These are phyloP conservation scores for Talaromyces sp. DNA, from an alignment of 2,329 filamentous ascomycete genomes.

Conservation along the genomic window DNA sequence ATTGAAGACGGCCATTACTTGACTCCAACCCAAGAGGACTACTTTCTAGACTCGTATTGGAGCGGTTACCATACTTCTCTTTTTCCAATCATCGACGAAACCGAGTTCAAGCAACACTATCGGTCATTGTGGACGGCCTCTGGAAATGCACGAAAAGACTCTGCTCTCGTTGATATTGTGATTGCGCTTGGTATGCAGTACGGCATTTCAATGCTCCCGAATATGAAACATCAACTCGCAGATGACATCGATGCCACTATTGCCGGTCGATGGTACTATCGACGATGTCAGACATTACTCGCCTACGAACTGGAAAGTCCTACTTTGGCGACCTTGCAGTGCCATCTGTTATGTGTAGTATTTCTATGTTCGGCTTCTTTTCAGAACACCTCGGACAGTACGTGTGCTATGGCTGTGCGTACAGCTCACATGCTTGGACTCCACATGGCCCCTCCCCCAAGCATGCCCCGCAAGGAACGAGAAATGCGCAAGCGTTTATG, in stretches of 20 bases:
- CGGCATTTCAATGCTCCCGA: slow-evolving; percentile 25
- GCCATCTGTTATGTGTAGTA: slow-evolving; percentile 43
- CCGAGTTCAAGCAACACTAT: slow-evolving; percentile 46
- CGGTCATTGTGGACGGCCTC: slow-evolving; percentile 39
- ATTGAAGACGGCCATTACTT: slow-evolving; percentile 28
- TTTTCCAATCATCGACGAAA: slow-evolving; percentile 45
- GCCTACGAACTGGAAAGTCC: slow-evolving; percentile 49
- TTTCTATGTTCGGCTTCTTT: slow-evolving; percentile 51
- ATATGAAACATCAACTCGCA: slow-evolving; percentile 14
- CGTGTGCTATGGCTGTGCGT: slow-evolving; percentile 42
- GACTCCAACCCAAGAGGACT: slow-evolving; percentile 45
- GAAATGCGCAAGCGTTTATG: slow-evolving; percentile 52
- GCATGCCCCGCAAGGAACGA: slow-evolving; percentile 32
- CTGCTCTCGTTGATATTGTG: slow-evolving; percentile 53
- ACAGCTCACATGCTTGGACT: slow-evolving; percentile 50
- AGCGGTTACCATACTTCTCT: slow-evolving; percentile 43
- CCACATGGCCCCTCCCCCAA: slow-evolving; percentile 44
- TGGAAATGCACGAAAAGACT: slow-evolving; percentile 38
- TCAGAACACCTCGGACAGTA: slow-evolving; percentile 48
- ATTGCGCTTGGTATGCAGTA: slow-evolving; percentile 53
- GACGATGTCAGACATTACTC: slow-evolving; percentile 46
- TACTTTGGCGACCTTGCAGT: slow-evolving; percentile 49
- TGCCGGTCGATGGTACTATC: slow-evolving; percentile 48
- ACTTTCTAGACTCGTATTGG: slow-evolving; percentile 50
- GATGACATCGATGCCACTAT: slow-evolving; percentile 39